A percentile compares a stretch with the other conserved stretches of the same genome.
These are phyloP conservation scores for Hymenoscyphus fructigenus DNA, from an alignment of 2,329 filamentous ascomycete genomes.

Conservation along the genomic window DNA sequence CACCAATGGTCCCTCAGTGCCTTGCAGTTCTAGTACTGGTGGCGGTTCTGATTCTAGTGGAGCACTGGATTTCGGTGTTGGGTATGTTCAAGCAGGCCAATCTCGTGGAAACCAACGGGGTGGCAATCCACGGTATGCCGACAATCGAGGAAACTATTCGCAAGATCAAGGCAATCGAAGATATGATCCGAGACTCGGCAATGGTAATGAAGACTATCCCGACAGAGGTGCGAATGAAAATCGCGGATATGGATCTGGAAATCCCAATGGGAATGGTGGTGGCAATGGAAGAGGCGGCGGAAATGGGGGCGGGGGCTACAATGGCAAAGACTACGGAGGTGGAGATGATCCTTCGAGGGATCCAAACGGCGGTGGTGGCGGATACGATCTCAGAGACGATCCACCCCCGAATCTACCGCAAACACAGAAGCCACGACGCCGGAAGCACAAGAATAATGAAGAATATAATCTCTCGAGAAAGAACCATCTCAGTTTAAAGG, in stretches of 20 bases:
- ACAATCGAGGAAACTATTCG: not conserved
- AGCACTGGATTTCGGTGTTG: slow-evolving; percentile 30
- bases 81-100: slow-evolving; percentile 16
- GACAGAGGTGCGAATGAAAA: not conserved
- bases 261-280: slow-evolving; percentile 6
- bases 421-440: slow-evolving; percentile 18
- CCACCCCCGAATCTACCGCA: slow-evolving; percentile 24
- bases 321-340: not conserved
- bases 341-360: slow-evolving; percentile 8
- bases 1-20: slow-evolving; percentile 4
- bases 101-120: not conserved
- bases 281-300: not conserved
- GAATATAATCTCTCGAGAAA: slow-evolving; percentile 46
- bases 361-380: slow-evolving; percentile 4
- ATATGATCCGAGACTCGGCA: not conserved
- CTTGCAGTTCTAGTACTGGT: slow-evolving; percentile 23
- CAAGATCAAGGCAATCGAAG: not conserved
- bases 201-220: not conserved
- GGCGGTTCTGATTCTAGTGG: slow-evolving; percentile 25
- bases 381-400: slow-evolving; percentile 26
- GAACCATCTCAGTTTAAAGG: slow-evolving; percentile 55
- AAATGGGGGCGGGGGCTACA: not conserved
- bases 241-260: not conserved
- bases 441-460: slow-evolving; percentile 18
- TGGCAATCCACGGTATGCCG: not conserved